These are phyloP conservation scores for Trametes punicea DNA, from an alignment of 768 basidiomycete genomes.

Conservation along the genomic window DNA sequence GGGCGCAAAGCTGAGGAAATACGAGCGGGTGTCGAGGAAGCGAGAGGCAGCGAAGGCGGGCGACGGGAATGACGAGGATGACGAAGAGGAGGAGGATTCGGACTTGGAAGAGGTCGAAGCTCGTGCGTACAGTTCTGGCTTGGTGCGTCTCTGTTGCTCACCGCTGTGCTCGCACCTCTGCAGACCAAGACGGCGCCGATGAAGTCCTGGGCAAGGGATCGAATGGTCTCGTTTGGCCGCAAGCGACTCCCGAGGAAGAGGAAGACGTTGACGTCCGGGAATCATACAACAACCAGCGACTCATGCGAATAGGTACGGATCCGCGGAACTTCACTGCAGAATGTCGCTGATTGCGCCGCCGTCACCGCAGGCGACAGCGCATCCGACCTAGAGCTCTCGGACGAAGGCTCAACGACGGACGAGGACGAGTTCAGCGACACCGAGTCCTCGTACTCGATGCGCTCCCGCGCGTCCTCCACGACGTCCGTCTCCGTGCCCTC, in stretches of 20 bases:
- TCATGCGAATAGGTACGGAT: slow-evolving; percentile 68
- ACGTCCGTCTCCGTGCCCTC: slow-evolving; percentile 42
- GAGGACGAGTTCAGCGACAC: slow-evolving; percentile 35
- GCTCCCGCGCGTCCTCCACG: slow-evolving; percentile 46
- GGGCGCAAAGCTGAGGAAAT: slow-evolving; percentile 60
- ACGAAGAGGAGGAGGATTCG: slow-evolving; percentile 38
- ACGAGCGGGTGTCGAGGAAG: slow-evolving; percentile 68
- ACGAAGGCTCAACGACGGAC: slow-evolving; percentile 55
- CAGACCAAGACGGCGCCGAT: slow-evolving; percentile 47
- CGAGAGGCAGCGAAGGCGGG: slow-evolving; percentile 32
- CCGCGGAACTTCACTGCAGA: background rate
- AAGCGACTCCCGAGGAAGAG: slow-evolving; percentile 52
- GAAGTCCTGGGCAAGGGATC: slow-evolving; percentile 59
- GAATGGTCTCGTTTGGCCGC: slow-evolving; percentile 82
- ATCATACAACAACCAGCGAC: slow-evolving; percentile 59
- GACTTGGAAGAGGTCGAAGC: slow-evolving; percentile 68
- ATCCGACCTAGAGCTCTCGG: slow-evolving; percentile 60
- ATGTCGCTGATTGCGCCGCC: background rate
- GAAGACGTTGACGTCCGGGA: slow-evolving; percentile 66
- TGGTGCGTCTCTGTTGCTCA: background rate
- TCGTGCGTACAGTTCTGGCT: slow-evolving; percentile 39
- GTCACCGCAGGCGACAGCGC: slow-evolving; percentile 50
- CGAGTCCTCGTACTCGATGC: slow-evolving; percentile 34
- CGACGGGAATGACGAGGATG: slow-evolving; percentile 35
- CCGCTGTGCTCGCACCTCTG: slow-evolving; percentile 1